These are phyloP conservation scores for Vickermania ingenoplastis DNA, from an alignment of 208 protist genomes.

Conservation along the genomic window DNA sequence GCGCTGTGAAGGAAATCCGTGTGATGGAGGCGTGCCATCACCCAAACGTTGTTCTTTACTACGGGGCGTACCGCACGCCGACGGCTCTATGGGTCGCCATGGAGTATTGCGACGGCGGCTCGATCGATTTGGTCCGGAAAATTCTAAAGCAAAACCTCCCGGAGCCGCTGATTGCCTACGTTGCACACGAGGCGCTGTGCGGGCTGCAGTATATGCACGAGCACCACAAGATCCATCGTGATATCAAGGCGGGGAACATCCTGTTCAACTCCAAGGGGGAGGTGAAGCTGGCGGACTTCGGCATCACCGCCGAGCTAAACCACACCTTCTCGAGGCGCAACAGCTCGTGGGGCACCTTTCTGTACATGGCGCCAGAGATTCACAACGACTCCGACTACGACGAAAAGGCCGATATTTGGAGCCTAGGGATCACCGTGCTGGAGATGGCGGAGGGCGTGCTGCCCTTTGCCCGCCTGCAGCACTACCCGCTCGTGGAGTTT, in stretches of 20 bases:
- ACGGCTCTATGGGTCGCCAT: slow-evolving; percentile 88
- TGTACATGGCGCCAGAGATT: slow-evolving; percentile 92
- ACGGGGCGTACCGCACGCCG: slow-evolving; percentile 76
- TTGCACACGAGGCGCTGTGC: slow-evolving; percentile 66
- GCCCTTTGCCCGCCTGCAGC: slow-evolving; percentile 86
- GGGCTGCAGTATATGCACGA: slow-evolving; percentile 87
- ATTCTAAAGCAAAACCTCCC: slow-evolving; percentile 61
- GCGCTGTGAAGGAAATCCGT: slow-evolving; percentile 73
- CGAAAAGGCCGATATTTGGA: slow-evolving; percentile 92
- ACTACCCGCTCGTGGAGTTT: slow-evolving; percentile 52
- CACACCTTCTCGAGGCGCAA: slow-evolving; percentile 82
- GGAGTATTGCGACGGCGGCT: slow-evolving; percentile 91
- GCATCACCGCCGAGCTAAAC: slow-evolving; percentile 71
- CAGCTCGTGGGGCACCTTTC: slow-evolving; percentile 84
- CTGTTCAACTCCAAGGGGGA: slow-evolving; percentile 82
- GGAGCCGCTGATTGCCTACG: slow-evolving; percentile 83
- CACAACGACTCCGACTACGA: slow-evolving; percentile 89
- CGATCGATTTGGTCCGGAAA: slow-evolving; percentile 80
- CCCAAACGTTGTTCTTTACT: slow-evolving; percentile 85
- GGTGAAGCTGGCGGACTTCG: slow-evolving; percentile 91
- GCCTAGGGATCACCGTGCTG: slow-evolving; percentile 92
- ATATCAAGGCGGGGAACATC: slow-evolving; percentile 92
- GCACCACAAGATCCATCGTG: slow-evolving; percentile 85
- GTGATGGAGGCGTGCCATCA: slow-evolving; percentile 79
- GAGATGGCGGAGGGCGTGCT: slow-evolving; percentile 94